Evolutionary conservation across 352 stramenopile genomes (phyloP).

Genomic region (Phytophthora kernoviae): DNA sequence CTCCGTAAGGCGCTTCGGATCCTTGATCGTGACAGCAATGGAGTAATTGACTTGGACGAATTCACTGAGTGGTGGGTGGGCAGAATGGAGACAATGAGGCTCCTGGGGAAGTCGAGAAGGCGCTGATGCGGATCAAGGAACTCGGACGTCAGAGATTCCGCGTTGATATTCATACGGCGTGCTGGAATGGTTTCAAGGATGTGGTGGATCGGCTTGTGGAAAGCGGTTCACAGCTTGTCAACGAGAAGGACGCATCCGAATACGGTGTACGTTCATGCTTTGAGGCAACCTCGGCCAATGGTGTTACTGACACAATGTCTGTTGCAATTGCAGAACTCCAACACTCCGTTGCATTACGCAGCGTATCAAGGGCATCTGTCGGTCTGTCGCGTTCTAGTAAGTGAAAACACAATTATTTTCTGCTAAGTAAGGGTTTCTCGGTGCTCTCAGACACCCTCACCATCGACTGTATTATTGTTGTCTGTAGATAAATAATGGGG

Average conservation of each 20-base stretch:
- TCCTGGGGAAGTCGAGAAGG: conserved; percentile 50
- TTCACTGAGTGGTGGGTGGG: conserved; percentile 65
- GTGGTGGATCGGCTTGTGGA: conserved; percentile 52
- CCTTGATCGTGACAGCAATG: conserved; percentile 59
- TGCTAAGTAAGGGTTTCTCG: background rate
- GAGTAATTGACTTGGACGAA: conserved; percentile 59
- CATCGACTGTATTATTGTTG: background rate
- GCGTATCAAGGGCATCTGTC: conserved; percentile 63
- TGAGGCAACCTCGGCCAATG: background rate
- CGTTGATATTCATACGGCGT: conserved; percentile 71
- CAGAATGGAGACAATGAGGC: conserved; percentile 40
- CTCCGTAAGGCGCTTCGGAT: conserved; percentile 38
- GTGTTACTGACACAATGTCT: too few species aligned
- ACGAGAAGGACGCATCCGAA: conserved; percentile 50
- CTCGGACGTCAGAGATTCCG: conserved; percentile 58
- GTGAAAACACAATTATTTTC: too few species aligned
- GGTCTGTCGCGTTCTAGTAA: conserved; percentile 52
- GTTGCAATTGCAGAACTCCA: conserved; percentile 42
- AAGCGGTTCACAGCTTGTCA: conserved; percentile 41
- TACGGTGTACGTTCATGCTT: conserved; percentile 46
- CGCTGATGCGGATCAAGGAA: conserved; percentile 56
- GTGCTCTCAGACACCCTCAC: background rate
- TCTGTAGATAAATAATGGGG: conserved; percentile 46
- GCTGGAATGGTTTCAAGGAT: conserved; percentile 52
- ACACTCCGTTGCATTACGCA: conserved; percentile 77